Evolutionary conservation across 805 yeast genomes (phyloP).

Genomic region (Candida mattraensis): DNA sequence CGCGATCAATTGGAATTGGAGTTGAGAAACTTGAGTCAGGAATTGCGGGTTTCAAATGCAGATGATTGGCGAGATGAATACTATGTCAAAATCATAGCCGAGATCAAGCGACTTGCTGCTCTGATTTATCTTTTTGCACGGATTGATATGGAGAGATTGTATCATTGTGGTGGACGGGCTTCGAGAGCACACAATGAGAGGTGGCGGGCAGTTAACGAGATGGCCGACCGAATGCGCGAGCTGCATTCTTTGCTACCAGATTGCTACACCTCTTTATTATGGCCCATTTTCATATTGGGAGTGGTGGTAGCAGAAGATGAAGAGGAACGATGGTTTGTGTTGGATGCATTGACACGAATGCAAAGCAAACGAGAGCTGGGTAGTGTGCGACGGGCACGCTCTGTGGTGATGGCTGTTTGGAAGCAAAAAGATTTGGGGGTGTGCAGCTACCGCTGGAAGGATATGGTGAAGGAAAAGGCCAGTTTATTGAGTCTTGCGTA

Average conservation of each 20-base stretch:
- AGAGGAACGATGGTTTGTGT: constrained; percentile 40
- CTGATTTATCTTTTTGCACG: constrained; percentile 38
- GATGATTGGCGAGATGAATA: constrained; percentile 18
- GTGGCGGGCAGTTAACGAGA: constrained; percentile 15
- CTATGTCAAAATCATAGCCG: constrained; percentile 35
- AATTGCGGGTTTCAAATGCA: constrained; percentile 18
- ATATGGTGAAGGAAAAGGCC: neutral
- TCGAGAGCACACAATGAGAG: constrained; percentile 9
- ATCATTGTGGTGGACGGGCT: constrained; percentile 17
- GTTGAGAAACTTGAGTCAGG: constrained; percentile 27
- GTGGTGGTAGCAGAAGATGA: constrained; percentile 37
- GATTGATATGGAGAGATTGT: constrained; percentile 31
- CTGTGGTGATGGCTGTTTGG: constrained; percentile 39
- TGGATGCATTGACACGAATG: constrained; percentile 35
- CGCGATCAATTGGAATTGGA: constrained; percentile 30
- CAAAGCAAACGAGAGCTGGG: constrained; percentile 37
- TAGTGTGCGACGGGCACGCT: constrained; percentile 38
- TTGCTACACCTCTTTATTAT: constrained; percentile 37
- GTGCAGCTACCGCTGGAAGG: constrained; percentile 7
- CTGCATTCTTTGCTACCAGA: constrained; percentile 30
- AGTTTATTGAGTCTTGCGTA: neutral
- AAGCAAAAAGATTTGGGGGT: constrained; percentile 38
- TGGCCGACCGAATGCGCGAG: constrained; percentile 25
- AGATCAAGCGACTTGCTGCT: constrained; percentile 39
- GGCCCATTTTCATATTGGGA: constrained; percentile 45